Evolutionary conservation across 495 filamentous ascomycete genomes (phyloP).

Genomic region (Pyrenula massariospora): DNA sequence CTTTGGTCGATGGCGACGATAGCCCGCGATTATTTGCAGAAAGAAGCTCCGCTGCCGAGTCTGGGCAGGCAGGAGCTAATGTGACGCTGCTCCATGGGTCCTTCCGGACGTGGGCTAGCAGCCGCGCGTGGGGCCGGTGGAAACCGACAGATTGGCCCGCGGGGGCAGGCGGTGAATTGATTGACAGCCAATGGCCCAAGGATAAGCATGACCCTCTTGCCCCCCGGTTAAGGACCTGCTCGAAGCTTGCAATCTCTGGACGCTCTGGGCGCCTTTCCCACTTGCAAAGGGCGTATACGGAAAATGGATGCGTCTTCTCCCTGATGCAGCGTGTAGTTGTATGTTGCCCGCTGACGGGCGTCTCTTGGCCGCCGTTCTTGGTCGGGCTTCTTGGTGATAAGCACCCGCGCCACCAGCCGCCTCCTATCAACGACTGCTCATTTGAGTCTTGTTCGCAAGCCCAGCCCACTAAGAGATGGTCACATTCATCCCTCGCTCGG

Average conservation of each 20-base stretch:
- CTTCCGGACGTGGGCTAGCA: neutral
- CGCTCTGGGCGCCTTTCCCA: neutral
- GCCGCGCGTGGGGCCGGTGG: neutral
- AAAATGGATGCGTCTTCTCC: too few relatives aligned
- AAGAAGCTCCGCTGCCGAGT: neutral
- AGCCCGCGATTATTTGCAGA: neutral
- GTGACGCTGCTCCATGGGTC: neutral
- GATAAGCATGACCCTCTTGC: neutral
- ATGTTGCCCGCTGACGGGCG: too few relatives aligned
- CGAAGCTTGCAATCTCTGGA: neutral
- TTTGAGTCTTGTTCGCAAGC: neutral
- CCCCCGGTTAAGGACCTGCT: neutral
- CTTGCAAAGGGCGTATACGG: too few relatives aligned
- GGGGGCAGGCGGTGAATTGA: too few relatives aligned
- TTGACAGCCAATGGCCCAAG: neutral
- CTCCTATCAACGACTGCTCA: neutral
- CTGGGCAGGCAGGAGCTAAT: too few relatives aligned
- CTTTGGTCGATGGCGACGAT: too few relatives aligned
- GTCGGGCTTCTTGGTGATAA: neutral
- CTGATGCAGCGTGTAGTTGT: too few relatives aligned
- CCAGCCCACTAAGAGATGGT: neutral
- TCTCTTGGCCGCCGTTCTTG: neutral
- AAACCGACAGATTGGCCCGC: too few relatives aligned
- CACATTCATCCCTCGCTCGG: neutral
- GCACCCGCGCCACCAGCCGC: neutral